These are phyloP conservation scores for Alternaria angustiovoidea DNA, from an alignment of 2,329 filamentous ascomycete genomes.

Conservation along the genomic window DNA sequence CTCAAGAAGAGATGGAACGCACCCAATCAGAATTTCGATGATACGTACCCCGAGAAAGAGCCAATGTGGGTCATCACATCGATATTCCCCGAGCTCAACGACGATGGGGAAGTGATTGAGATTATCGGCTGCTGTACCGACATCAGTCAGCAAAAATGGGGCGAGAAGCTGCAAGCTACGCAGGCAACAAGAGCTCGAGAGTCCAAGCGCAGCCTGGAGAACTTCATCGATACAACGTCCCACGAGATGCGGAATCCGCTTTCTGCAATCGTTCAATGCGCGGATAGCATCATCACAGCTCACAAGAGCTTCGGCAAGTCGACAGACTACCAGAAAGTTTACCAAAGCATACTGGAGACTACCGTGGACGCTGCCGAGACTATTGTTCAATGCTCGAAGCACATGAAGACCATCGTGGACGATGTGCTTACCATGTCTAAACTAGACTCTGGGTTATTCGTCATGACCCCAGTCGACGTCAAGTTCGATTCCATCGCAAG, in stretches of 20 bases:
- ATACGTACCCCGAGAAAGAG: slow-evolving; percentile 21
- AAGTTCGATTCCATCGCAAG: slow-evolving; percentile 45
- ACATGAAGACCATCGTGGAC: slow-evolving; percentile 58
- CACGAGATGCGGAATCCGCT: slow-evolving; percentile 57
- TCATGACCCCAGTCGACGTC: slow-evolving; percentile 52
- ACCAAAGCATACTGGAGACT: slow-evolving; percentile 25
- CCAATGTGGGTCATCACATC: slow-evolving; percentile 44
- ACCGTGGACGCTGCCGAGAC: slow-evolving; percentile 51
- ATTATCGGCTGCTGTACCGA: slow-evolving; percentile 50
- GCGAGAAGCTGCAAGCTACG: slow-evolving; percentile 41
- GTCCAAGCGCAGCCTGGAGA: slow-evolving; percentile 29
- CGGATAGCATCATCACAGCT: slow-evolving; percentile 43
- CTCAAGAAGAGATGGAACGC: slow-evolving; percentile 48
- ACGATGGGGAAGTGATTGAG: slow-evolving; percentile 32
- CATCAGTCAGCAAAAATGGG: slow-evolving; percentile 49
- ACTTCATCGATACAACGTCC: slow-evolving; percentile 47
- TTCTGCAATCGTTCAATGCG: slow-evolving; percentile 54
- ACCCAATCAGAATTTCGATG: slow-evolving; percentile 17
- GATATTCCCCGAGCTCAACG: slow-evolving; percentile 38
- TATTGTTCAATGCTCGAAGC: slow-evolving; percentile 55
- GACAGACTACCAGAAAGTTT: slow-evolving; percentile 15
- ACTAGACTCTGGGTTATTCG: slow-evolving; percentile 53
- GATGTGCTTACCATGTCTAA: slow-evolving; percentile 47
- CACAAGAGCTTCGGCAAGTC: slow-evolving; percentile 17
- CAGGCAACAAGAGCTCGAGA: slow-evolving; percentile 34